phyloP scores from a whole-genome alignment of 106 monocot genomes.

The Gastrodia elata region DNA sequence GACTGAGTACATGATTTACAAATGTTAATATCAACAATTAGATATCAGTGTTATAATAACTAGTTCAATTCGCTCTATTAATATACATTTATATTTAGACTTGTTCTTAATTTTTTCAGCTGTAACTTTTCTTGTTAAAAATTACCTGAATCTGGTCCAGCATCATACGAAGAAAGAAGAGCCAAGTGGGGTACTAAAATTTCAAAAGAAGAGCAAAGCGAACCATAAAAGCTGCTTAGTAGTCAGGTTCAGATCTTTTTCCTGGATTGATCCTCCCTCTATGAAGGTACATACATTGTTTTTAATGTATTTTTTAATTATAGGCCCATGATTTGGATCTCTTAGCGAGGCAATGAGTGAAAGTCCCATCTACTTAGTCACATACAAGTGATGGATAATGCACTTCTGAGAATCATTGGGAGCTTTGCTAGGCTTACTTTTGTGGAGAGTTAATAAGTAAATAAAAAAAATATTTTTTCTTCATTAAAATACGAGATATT shows the following conservation, averaged over 20 bases:
- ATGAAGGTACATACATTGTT: neutral
- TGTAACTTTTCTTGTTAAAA: neutral
- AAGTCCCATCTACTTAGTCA: too few relatives aligned
- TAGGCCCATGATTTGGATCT: too few relatives aligned
- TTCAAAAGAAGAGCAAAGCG: neutral
- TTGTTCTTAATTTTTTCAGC: neutral
- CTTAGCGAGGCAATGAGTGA: too few relatives aligned
- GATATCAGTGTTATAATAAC: neutral
- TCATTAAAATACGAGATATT: too few relatives aligned
- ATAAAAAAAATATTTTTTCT: too few relatives aligned
- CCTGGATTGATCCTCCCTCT: neutral
- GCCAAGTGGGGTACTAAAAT: conserved; percentile 36
- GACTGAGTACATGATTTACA: neutral
- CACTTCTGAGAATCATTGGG: too few relatives aligned
- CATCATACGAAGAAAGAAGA: conserved; percentile 62
- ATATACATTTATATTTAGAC: neutral
- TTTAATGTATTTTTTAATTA: conserved; percentile 9
- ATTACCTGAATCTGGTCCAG: conserved; percentile 23
- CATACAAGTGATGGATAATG: too few relatives aligned
- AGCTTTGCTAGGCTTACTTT: too few relatives aligned
- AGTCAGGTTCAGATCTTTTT: neutral
- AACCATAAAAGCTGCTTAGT: neutral
- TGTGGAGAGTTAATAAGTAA: too few relatives aligned
- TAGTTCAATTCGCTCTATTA: neutral
- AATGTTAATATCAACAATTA: neutral